Evolutionary conservation across 1,139 yeast genomes (phyloP), one percentile per base, ranked within the genome.

Genomic region (Suhomyces atakaporum): DNA sequence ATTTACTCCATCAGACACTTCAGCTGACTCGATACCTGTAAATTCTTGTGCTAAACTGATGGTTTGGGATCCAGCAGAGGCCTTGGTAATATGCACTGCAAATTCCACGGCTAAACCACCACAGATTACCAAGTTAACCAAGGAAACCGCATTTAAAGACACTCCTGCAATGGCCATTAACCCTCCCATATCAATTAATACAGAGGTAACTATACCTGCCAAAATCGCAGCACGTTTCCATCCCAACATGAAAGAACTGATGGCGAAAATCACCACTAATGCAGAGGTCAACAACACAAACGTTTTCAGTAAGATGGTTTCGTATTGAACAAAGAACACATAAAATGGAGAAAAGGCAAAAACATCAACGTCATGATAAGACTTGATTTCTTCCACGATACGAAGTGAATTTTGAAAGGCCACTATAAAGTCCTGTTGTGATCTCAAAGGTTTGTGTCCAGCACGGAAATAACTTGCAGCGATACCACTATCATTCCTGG

Each of bases 271-370:
- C 5, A 81, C 63, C 0, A 60, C 48, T 21, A 81, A 56, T 0
- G 96, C 95, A 2, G 73, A 53, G 0, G 63, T 60, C 2, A 89
- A 51, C 37, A 90, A 63, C 7, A 61, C 54, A 32, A 84, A 58
- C 0, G 96, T 77, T 40, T 83, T 63, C 12, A 56, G 42, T 3
- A 82, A 63, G 24, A 92, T 81, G 0, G 83, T 67, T 27, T 70
- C 72, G 60, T 92, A 92, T 62, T 92, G 97, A 5, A 87, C 96
- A 54, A 92, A 92, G 60, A 83, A 92, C 22, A 92, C 81, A 64
- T 92, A 92, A 60, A 90, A 90, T 18, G 95, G 94, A 1, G 96
- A 87, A 59, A 86, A 90, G 0, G 96, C 95, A 73, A 85, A 92
- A 0, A 89, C 68, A n/a, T 81, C 78, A 24, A 66, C 43, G 6